phyloP scores from a whole-genome alignment of 2,329 filamentous ascomycete species.

The Fusarium sp. region DNA sequence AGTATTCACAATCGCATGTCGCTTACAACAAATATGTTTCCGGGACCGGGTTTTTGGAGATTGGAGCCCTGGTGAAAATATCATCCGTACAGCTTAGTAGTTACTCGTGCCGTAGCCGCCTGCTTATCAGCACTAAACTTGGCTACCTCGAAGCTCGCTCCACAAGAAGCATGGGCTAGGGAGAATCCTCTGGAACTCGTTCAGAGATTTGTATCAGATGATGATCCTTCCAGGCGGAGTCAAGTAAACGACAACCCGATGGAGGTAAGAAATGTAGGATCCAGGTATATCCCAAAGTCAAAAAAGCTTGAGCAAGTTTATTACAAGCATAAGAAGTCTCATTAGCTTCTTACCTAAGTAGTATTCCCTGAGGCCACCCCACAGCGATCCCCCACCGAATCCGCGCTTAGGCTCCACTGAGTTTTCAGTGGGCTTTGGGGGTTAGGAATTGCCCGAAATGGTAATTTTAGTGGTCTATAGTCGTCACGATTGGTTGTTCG shows the following conservation, averaged over 20 bases:
- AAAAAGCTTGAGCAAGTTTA: background rate
- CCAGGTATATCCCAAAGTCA: background rate
- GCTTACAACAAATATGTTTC: rapidly evolving
- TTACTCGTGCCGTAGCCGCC: background rate
- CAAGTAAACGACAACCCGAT: background rate
- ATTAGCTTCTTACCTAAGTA: too few species aligned
- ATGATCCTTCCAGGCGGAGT: background rate
- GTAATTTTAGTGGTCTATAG: background rate
- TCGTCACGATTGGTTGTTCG: constrained; percentile 10
- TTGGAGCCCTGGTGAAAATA: background rate
- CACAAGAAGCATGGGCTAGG: background rate
- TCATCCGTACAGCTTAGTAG: background rate
- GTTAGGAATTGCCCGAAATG: constrained; percentile 17
- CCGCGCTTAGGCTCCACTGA: background rate
- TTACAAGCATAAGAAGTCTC: too few species aligned
- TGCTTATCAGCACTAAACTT: background rate
- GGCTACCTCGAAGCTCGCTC: background rate
- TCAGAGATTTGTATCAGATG: background rate
- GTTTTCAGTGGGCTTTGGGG: background rate
- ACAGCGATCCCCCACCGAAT: background rate
- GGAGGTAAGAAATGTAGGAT: background rate
- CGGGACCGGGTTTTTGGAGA: background rate
- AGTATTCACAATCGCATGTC: background rate
- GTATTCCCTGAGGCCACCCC: background rate
- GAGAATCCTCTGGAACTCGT: background rate